Evolutionary conservation across 768 basidiomycete genomes (phyloP).

Genomic region (Amanita molliuscula): DNA sequence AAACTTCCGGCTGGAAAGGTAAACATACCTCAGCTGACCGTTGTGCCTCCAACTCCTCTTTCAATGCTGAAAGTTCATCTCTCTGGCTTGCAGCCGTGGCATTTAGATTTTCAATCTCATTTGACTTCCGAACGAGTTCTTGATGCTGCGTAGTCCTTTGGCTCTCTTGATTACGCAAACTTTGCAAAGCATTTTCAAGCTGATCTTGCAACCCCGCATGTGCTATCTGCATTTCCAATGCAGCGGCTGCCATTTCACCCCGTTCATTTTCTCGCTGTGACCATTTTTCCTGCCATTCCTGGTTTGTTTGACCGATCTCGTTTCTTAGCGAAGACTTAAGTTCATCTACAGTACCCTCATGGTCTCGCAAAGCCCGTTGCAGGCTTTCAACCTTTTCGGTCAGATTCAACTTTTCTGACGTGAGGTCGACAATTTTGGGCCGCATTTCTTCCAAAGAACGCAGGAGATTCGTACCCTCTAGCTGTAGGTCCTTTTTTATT

Average conservation of each 20-base stretch:
- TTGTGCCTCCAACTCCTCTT: constrained; percentile 40
- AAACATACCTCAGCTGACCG: constrained; percentile 25
- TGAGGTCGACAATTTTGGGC: constrained; percentile 76
- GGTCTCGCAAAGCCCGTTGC: constrained; percentile 40
- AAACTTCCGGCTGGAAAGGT: background rate
- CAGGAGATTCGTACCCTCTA: constrained; percentile 71
- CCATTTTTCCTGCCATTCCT: constrained; percentile 33
- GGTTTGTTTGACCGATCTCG: constrained; percentile 35
- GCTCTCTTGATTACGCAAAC: constrained; percentile 48
- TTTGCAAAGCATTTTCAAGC: constrained; percentile 42
- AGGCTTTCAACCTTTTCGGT: constrained; percentile 52
- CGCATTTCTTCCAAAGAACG: constrained; percentile 79
- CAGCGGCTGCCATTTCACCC: constrained; percentile 33
- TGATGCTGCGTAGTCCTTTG: constrained; percentile 55
- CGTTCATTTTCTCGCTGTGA: constrained; percentile 43
- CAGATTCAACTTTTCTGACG: constrained; percentile 58
- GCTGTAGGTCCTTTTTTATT: constrained; percentile 61
- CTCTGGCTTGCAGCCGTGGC: constrained; percentile 32
- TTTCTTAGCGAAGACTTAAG: constrained; percentile 49
- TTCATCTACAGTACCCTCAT: constrained; percentile 47
- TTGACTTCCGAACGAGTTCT: constrained; percentile 40
- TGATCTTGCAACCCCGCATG: constrained; percentile 54
- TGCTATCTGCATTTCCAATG: constrained; percentile 51
- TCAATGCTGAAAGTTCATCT: constrained; percentile 43
- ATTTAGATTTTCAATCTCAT: constrained; percentile 48